Evolutionary conservation across 768 basidiomycete genomes (phyloP).

Genomic region (Leccinum fibrillosum): DNA sequence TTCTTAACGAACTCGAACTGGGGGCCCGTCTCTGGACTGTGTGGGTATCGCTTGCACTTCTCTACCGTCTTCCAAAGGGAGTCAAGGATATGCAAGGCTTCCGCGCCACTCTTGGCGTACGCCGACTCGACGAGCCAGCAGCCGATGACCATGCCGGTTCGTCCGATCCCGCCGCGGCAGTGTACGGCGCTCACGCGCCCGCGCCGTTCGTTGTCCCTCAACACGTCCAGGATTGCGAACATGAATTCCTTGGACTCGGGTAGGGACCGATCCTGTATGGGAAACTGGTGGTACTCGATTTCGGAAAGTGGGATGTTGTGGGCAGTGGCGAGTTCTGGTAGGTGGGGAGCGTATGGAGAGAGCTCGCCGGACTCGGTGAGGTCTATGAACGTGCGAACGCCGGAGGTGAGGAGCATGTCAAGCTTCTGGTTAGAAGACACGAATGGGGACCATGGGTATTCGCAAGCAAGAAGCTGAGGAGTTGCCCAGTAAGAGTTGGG

Average conservation of each 20-base stretch:
- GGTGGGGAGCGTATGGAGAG: conserved; percentile 56
- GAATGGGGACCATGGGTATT: conserved; percentile 73
- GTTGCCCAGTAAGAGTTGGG: conserved; percentile 89
- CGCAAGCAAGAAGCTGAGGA: conserved; percentile 68
- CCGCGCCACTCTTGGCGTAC: conserved; percentile 56
- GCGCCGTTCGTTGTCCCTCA: conserved; percentile 56
- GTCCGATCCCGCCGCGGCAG: conserved; percentile 75
- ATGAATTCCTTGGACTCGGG: conserved; percentile 60
- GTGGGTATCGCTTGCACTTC: conserved; percentile 71
- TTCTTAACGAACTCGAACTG: conserved; percentile 74
- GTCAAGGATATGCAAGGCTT: conserved; percentile 63
- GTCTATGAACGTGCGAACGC: conserved; percentile 80
- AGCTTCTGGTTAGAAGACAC: conserved; percentile 59
- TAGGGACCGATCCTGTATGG: conserved; percentile 69
- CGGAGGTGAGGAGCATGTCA: conserved; percentile 66
- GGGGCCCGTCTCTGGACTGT: conserved; percentile 76
- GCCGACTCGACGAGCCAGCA: conserved; percentile 77
- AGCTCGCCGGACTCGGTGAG: conserved; percentile 82
- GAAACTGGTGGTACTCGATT: conserved; percentile 76
- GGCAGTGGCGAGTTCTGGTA: conserved; percentile 49
- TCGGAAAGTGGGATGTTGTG: conserved; percentile 52
- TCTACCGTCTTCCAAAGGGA: conserved; percentile 72
- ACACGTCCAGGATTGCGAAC: conserved; percentile 53
- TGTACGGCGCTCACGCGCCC: conserved; percentile 70
- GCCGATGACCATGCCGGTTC: conserved; percentile 60